Conservation (phyloP, 371 early-diverging fungal genomes). For the Mucor irregularis region DNA sequence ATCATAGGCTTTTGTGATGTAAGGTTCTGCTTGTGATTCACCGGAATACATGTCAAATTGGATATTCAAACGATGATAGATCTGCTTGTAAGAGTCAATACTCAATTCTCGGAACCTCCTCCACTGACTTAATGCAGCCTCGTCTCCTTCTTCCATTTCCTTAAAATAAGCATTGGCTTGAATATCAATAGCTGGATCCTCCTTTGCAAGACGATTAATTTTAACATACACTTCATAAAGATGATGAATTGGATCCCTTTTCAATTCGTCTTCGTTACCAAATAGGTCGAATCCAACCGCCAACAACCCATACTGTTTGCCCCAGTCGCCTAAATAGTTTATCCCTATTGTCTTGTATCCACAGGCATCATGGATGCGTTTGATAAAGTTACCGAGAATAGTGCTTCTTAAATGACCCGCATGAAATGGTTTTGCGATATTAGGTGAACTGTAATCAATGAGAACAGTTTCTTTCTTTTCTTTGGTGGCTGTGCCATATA, state of each 20-base stretch:
- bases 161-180: constrained; percentile 90
- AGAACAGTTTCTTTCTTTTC: constrained; percentile 59
- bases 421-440: constrained; percentile 99
- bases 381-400: constrained; percentile 97
- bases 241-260: constrained; percentile 91
- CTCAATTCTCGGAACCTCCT: constrained; percentile 81
- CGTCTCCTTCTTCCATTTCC: constrained; percentile 91
- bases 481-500: neutral
- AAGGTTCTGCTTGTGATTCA: constrained; percentile 86
- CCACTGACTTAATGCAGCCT: constrained; percentile 79
- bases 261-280: constrained; percentile 77
- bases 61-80: constrained; percentile 88
- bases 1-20: constrained; percentile 70
- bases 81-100: constrained; percentile 84
- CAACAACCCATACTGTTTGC: constrained; percentile 97
- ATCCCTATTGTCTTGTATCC: constrained; percentile 89
- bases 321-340: constrained; percentile 99
- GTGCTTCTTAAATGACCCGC: constrained; percentile 99
- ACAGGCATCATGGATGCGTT: constrained; percentile 80
- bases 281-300: constrained; percentile 91
- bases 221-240: constrained; percentile 95
- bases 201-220: constrained; percentile 72
- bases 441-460: constrained; percentile 97
- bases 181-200: constrained; percentile 63
- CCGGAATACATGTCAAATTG: constrained; percentile 96